A percentile compares a stretch with the other conserved stretches of the same genome.
Evolutionary conservation across 495 filamentous ascomycete species (phyloP).

Genomic region (Cryomyces minteri): DNA sequence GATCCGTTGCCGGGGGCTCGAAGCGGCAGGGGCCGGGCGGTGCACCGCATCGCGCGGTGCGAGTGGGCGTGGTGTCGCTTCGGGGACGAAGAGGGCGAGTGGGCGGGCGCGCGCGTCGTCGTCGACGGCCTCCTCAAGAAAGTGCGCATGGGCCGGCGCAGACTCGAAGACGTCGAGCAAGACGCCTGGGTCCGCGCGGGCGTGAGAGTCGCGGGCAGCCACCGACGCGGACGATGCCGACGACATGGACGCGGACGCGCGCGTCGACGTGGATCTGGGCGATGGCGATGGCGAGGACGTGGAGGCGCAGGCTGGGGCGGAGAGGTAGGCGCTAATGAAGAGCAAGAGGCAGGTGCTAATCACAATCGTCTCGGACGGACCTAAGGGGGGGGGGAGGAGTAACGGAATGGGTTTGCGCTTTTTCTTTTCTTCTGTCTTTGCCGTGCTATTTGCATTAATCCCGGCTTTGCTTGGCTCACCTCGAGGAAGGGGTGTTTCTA

Average conservation of each 20-base stretch:
- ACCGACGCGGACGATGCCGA: conserved; percentile 44
- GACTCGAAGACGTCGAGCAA: conserved; percentile 47
- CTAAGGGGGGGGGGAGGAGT: too few species aligned
- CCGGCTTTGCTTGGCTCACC: too few species aligned
- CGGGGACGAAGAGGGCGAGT: conserved; percentile 51
- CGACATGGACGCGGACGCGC: conserved; percentile 5
- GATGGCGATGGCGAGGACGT: not conserved
- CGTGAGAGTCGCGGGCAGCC: conserved; percentile 35
- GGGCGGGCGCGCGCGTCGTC: conserved; percentile 56
- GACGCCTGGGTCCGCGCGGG: conserved; percentile 60
- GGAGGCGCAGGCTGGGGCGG: not conserved
- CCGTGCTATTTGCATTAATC: too few species aligned
- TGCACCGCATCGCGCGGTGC: conserved; percentile 81
- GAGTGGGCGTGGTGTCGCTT: conserved; percentile 91
- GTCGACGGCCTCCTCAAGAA: conserved; percentile 73
- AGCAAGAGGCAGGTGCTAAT: not conserved
- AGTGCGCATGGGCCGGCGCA: conserved; percentile 49
- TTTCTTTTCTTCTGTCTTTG: too few species aligned
- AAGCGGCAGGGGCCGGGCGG: conserved; percentile 46
- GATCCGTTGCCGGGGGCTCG: conserved; percentile 55
- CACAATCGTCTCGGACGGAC: too few species aligned
- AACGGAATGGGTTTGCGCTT: too few species aligned
- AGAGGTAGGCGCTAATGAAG: not conserved
- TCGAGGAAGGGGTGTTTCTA: too few species aligned
- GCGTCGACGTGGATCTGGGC: conserved; percentile 9